A percentile compares a stretch with the other conserved stretches of the same genome.
Evolutionary conservation across 1,284 basidiomycete genomes (phyloP).

Genomic region (Thelephora terrestris): DNA sequence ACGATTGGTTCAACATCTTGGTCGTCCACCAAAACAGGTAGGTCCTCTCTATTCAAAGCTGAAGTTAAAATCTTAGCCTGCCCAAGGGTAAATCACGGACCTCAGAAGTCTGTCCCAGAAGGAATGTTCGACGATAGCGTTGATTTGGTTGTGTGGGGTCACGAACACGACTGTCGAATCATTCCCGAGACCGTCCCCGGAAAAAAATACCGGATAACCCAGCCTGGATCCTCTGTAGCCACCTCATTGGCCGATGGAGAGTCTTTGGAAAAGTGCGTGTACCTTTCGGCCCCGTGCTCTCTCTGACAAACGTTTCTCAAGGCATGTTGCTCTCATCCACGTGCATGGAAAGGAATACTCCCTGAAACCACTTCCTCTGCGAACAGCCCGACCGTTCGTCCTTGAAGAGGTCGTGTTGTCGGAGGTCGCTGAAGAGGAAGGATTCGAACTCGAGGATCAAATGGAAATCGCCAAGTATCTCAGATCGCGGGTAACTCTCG

Average conservation of each 20-base stretch:
- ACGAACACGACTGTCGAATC: conserved; percentile 97
- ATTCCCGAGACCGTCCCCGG: conserved; percentile 85
- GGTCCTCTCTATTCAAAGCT: conserved; percentile 12
- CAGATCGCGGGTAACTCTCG: conserved; percentile 46
- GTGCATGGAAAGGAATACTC: conserved; percentile 84
- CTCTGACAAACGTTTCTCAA: conserved; percentile 22
- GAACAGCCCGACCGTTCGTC: conserved; percentile 94
- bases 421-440: conserved; percentile 68
- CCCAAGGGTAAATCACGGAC: conserved; percentile 81
- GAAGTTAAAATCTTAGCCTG: too few relatives aligned
- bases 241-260: conserved; percentile 91
- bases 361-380: conserved; percentile 76
- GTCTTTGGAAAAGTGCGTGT: conserved; percentile 70
- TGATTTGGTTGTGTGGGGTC: conserved; percentile 94
- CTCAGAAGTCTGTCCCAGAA: conserved; percentile 89
- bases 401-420: conserved; percentile 73
- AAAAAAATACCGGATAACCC: conserved; percentile 85
- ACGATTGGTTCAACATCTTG: conserved; percentile 93
- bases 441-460: conserved; percentile 69
- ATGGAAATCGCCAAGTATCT: conserved; percentile 76
- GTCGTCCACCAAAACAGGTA: conserved; percentile 95
- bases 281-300: conserved; percentile 1
- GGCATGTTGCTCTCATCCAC: conserved; percentile 80
- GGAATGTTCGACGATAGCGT: conserved; percentile 95
- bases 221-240: conserved; percentile 93